Evolutionary conservation across 2,329 filamentous ascomycete species (phyloP), one percentile per base, ranked within the genome.

Genomic region (Penicillium sp.): DNA sequence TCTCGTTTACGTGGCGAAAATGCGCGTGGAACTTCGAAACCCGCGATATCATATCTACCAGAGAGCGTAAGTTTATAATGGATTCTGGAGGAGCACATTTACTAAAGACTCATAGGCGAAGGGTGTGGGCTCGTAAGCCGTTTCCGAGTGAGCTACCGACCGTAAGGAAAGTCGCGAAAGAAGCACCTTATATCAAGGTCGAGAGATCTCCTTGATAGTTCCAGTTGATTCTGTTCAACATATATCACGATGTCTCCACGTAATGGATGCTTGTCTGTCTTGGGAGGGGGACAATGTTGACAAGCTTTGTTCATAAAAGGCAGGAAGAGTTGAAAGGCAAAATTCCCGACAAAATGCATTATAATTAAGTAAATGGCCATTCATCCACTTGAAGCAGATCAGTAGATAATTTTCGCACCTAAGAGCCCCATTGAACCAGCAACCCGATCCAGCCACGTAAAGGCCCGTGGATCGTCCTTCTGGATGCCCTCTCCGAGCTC

Each of bases 1-100:
- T 11, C 54, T 39, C 9, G 59, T 59, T 10, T 63, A 59, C 41
- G 54, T 59, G 6, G 61, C 59, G 6, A 56, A 61, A 39, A 46
- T 61, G 40, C 59, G 59, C 6, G 36, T 47, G 14, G 59, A 63
- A 35, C 35, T 63, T 9, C 50, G 43, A 18, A 58, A 46, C 3
- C 56, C 61, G 2, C 41, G 50, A 4, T 54, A 56, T 39, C 60
- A 62, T 16, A 40, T 43, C 16, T 62, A 41, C 9, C 50, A 53
- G n/a, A 41, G 50, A 41, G 50, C 27, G 50, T 41, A 27, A 43
- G 49, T 51, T 40, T 27, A 13, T 40, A 6, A 3, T 51, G 19
- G 16, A 9, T 7, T 4, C 16, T 31, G 19, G 19, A 11, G 36
- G 19, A 24, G 16, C 3, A 16, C 39, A 22, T 14, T 40, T 11